Conservation (phyloP, 140 eudicot species). For the Ambrosia hybrid region DNA sequence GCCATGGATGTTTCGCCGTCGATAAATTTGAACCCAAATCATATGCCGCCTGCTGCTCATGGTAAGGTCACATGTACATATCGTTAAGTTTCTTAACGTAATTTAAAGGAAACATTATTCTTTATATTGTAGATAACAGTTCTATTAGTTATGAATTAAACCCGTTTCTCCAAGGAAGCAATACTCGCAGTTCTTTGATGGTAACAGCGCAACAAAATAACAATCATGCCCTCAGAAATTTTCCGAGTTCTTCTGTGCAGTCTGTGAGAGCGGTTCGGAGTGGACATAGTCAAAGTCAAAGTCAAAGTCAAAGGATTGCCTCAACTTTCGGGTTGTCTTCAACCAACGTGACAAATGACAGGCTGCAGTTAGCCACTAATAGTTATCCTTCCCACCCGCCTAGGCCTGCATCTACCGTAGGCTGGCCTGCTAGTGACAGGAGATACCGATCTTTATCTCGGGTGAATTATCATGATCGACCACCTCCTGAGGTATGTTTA, state of each 20-base stretch:
- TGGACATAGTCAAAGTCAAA: slow-evolving; percentile 36
- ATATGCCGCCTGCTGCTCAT: slow-evolving; percentile 37
- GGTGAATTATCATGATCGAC: slow-evolving; percentile 41
- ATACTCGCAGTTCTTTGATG: slow-evolving; percentile 30
- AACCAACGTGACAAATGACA: slow-evolving; percentile 53
- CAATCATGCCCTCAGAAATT: slow-evolving; percentile 41
- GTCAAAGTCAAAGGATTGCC: slow-evolving; percentile 39
- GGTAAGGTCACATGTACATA: slow-evolving; percentile 26
- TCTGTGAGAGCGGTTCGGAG: slow-evolving; percentile 55
- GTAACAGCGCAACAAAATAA: slow-evolving; percentile 21
- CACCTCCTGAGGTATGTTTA: slow-evolving; percentile 48
- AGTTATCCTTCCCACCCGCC: slow-evolving; percentile 50
- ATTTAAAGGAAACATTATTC: background rate
- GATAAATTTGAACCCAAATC: slow-evolving; percentile 30
- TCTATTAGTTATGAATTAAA: slow-evolving; percentile 37
- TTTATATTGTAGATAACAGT: slow-evolving; percentile 34
- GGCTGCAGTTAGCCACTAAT: slow-evolving; percentile 40
- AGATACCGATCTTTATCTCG: slow-evolving; percentile 48
- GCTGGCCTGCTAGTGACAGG: slow-evolving; percentile 50
- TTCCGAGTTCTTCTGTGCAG: slow-evolving; percentile 37
- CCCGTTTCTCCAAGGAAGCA: slow-evolving; percentile 38
- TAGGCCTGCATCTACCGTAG: slow-evolving; percentile 38
- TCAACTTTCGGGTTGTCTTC: slow-evolving; percentile 54
- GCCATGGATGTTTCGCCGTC: slow-evolving; percentile 36
- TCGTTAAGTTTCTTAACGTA: background rate